Percentiles rank a stretch among this genome's conserved stretches.
Evolutionary conservation across 2,329 filamentous ascomycete species (phyloP).

Genomic region (Fusarium brachygibbosum): DNA sequence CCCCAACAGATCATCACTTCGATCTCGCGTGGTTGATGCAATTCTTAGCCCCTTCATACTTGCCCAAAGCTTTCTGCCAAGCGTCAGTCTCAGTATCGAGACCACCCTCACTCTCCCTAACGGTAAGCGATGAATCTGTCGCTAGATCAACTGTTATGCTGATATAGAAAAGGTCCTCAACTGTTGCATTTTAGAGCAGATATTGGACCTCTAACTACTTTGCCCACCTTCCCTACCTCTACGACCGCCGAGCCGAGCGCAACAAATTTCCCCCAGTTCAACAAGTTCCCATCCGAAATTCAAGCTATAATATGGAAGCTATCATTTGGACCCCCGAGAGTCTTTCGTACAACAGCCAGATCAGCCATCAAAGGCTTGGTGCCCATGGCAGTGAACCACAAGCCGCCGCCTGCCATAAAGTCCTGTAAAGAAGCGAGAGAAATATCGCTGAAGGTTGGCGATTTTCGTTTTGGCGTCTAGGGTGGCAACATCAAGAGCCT

Average conservation of each 20-base stretch:
- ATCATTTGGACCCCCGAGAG: slow-evolving; percentile 5
- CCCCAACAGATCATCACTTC: neutral
- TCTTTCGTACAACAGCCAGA: neutral
- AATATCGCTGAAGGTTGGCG: neutral
- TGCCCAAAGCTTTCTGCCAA: neutral
- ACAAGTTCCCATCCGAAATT: slow-evolving; percentile 13
- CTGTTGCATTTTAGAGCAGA: neutral
- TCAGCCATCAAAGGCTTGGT: neutral
- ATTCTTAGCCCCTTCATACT: neutral
- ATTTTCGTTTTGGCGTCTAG: neutral
- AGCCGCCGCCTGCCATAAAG: slow-evolving; percentile 14
- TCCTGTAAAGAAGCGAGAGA: slow-evolving; percentile 11
- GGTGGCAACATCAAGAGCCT: slow-evolving; percentile 6
- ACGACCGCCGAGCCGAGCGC: neutral
- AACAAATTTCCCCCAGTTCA: slow-evolving; percentile 6
- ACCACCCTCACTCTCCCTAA: neutral
- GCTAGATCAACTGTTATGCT: neutral
- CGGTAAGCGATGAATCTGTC: neutral
- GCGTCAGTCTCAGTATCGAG: neutral
- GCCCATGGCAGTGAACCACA: slow-evolving; percentile 13
- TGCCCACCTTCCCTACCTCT: neutral
- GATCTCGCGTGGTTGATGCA: neutral
- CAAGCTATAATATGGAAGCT: slow-evolving; percentile 3
- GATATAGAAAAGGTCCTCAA: neutral
- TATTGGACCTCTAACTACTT: neutral